Evolutionary conservation across 2,329 filamentous ascomycete genomes (phyloP), one percentile per base, ranked within the genome.

Genomic region (Penicillium glabrum): DNA sequence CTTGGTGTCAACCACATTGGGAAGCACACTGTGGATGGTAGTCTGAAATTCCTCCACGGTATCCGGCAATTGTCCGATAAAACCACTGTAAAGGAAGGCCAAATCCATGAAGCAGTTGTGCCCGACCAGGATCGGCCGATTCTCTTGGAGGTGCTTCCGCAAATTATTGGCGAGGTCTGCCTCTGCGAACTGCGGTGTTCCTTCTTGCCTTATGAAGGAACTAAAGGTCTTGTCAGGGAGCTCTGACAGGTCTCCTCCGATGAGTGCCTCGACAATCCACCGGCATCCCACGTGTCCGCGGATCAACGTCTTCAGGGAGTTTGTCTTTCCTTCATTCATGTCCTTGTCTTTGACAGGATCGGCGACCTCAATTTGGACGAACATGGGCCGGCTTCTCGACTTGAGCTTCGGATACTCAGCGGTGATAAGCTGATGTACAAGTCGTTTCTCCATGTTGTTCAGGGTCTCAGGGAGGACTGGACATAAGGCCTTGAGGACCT

Each of bases 341-440:
- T 58, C 58, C 21, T 71, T 69, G 53, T 78, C 76, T 14, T 74
- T 67, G 24, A 70, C 57, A 45, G 72, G 63, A 48, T 78, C 69
- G 31, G 70, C 73, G 5, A 68, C 60, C 13, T 75, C 67, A 35
- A 81, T 71, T 51, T 77, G 75, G 5, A 80, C 65, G 57, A 77
- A 80, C 14, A 67, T 64, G 9, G 66, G 57, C 53, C 70, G 72
- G 13, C 72, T 68, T 13, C 75, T 66, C 3, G 77, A 74, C 31
- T 73, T 73, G 45, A 80, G 61, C 23, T 59, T 62, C 1, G 77
- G 75, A 54, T 75, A 90, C 61, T 89, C 86, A 14, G 80, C 80
- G 13, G 84, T 79, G n/a, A 90, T 79, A 13, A 89, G 75, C 63
- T 89, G 86, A 66, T 89, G 84, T 1, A 89, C 80, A 6, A 90